A percentile compares a stretch with the other conserved stretches of the same genome.
Conservation (phyloP, 768 basidiomycete genomes). For the Albatrellus ellisii region DNA sequence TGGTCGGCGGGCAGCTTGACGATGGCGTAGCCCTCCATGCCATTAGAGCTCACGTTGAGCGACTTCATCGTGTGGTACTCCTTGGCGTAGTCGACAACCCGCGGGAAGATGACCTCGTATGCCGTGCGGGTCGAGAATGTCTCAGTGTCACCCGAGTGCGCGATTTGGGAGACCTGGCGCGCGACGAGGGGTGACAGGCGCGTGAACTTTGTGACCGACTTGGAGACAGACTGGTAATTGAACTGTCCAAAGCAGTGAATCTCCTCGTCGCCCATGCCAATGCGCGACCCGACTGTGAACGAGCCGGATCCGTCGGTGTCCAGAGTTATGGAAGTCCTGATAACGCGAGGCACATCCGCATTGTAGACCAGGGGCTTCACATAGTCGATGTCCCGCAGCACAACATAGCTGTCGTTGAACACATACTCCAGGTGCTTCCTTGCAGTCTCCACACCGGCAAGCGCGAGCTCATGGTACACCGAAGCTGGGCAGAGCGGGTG, state of each 20-base stretch:
- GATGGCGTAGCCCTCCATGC: slow-evolving; percentile 38
- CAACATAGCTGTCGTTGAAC: slow-evolving; percentile 21
- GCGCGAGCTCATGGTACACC: slow-evolving; percentile 44
- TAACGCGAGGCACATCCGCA: slow-evolving; percentile 17
- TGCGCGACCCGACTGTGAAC: slow-evolving; percentile 35
- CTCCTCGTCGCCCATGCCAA: slow-evolving; percentile 18
- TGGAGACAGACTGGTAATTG: slow-evolving; percentile 21
- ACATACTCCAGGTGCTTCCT: slow-evolving; percentile 19
- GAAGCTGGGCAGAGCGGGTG: slow-evolving; percentile 50
- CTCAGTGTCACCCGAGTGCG: slow-evolving; percentile 22
- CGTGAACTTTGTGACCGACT: slow-evolving; percentile 25
- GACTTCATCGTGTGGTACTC: slow-evolving; percentile 45
- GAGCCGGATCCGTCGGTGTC: slow-evolving; percentile 23
- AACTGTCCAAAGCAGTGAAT: slow-evolving; percentile 31
- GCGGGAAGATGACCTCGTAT: slow-evolving; percentile 58
- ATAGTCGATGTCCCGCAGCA: slow-evolving; percentile 33
- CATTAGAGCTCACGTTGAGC: slow-evolving; percentile 34
- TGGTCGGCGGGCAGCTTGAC: slow-evolving; percentile 28
- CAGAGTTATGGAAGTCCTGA: slow-evolving; percentile 29
- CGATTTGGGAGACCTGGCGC: slow-evolving; percentile 20
- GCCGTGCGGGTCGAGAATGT: slow-evolving; percentile 40
- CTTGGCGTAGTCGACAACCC: slow-evolving; percentile 49
- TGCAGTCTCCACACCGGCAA: slow-evolving; percentile 30
- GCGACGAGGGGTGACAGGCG: slow-evolving; percentile 23
- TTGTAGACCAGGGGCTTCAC: slow-evolving; percentile 40